Conservation (phyloP, 2,329 filamentous ascomycete genomes). For the Colletotrichum eremochloae region DNA sequence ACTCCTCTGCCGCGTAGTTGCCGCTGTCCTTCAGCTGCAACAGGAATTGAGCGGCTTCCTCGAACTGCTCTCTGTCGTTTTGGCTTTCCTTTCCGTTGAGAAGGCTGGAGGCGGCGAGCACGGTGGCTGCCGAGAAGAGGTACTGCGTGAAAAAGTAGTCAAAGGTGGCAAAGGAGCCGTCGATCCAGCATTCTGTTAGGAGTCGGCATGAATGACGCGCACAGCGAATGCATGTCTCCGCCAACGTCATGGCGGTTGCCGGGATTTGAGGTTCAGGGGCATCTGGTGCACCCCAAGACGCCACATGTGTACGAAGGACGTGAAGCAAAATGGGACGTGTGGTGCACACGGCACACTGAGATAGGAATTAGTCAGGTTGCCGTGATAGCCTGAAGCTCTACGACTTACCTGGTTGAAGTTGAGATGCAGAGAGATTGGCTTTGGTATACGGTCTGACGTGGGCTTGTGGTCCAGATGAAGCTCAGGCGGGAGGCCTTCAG, state of each 20-base stretch:
- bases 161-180: conserved; percentile 60
- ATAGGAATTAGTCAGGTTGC: accelerated
- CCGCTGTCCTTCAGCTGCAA: conserved; percentile 55
- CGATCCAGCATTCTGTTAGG: conserved; percentile 59
- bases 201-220: conserved; percentile 59
- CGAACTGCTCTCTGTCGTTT: conserved; percentile 56
- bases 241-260: conserved; percentile 53
- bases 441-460: conserved; percentile 44
- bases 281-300: conserved; percentile 43
- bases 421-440: conserved; percentile 51
- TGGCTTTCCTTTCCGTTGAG: conserved; percentile 49
- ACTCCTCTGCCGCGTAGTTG: conserved; percentile 58
- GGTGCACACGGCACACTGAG: conserved; percentile 50
- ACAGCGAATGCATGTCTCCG: conserved; percentile 60
- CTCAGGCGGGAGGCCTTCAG: conserved; percentile 49
- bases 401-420: conserved; percentile 47
- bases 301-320: conserved; percentile 49
- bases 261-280: conserved; percentile 46
- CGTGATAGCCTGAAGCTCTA: accelerated
- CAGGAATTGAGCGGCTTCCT: conserved; percentile 54
- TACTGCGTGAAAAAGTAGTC: conserved; percentile 63
- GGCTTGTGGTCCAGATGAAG: conserved; percentile 48
- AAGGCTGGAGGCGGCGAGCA: conserved; percentile 59
- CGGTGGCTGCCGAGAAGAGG: conserved; percentile 60
- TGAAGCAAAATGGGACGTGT: conserved; percentile 53